Conservation (phyloP, 352 stramenopile genomes). For the Phytophthora kernoviae region DNA sequence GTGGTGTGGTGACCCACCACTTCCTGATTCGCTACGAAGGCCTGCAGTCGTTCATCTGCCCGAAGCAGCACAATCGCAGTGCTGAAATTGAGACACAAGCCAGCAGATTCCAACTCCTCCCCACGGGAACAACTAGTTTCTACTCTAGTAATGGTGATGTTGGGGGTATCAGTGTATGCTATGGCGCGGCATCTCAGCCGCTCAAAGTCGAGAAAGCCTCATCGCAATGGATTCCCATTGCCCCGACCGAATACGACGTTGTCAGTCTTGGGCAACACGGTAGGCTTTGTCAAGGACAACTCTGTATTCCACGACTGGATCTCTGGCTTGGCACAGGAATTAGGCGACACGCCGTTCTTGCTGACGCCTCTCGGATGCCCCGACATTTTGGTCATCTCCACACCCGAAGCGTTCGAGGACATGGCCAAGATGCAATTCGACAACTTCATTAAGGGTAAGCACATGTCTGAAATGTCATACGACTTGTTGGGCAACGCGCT, state of each 20-base stretch:
- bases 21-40: too few species aligned
- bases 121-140: neutral
- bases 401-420: conserved; percentile 38
- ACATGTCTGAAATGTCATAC: conserved; percentile 22
- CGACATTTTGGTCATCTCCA: conserved; percentile 25
- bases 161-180: neutral
- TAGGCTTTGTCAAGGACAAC: conserved; percentile 30
- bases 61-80: conserved; percentile 16
- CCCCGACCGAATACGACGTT: conserved; percentile 27
- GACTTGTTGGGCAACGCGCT: conserved; percentile 35
- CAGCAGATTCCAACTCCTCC: neutral
- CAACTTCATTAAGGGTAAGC: conserved; percentile 34
- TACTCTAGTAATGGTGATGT: neutral
- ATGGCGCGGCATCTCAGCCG: neutral
- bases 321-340: conserved; percentile 10
- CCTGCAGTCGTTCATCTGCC: too few species aligned
- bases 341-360: conserved; percentile 13
- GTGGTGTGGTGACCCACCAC: too few species aligned
- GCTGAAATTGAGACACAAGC: neutral
- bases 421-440: conserved; percentile 39
- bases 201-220: neutral
- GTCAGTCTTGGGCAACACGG: conserved; percentile 28
- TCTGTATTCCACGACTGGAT: conserved; percentile 33
- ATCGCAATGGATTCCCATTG: conserved; percentile 1
- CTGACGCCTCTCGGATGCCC: conserved; percentile 24